A percentile compares a stretch with the other conserved stretches of the same genome.
These are phyloP conservation scores for Camillea tinctor DNA, from an alignment of 2,329 filamentous ascomycete species.

Conservation along the genomic window DNA sequence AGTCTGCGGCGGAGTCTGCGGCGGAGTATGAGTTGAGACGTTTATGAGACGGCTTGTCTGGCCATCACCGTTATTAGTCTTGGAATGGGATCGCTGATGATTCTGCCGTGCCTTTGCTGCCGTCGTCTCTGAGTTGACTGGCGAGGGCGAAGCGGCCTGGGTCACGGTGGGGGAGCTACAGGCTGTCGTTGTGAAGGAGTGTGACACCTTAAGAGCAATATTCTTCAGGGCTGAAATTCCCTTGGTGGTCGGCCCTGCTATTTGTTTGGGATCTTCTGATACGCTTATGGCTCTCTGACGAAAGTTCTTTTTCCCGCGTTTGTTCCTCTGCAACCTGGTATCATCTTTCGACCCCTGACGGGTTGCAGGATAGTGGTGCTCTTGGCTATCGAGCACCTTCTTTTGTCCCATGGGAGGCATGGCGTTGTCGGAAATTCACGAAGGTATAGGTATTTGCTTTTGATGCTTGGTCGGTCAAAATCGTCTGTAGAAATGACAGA, in stretches of 20 bases:
- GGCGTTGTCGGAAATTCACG: background rate
- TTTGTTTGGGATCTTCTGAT: background rate
- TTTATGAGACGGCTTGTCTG: background rate
- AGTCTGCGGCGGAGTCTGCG: conserved; percentile 2
- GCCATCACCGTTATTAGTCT: background rate
- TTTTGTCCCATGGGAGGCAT: background rate
- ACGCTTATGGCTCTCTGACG: background rate
- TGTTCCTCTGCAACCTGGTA: background rate
- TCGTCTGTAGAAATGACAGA: background rate
- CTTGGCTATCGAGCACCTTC: background rate
- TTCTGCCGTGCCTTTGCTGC: background rate
- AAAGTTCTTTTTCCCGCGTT: background rate
- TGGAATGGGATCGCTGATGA: no score
- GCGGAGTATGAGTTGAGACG: background rate
- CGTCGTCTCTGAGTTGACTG: background rate
- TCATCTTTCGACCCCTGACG: background rate
- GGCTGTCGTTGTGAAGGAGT: background rate
- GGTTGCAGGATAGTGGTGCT: background rate
- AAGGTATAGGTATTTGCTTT: background rate
- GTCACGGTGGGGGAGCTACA: background rate
- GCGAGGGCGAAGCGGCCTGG: background rate
- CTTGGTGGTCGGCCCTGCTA: background rate
- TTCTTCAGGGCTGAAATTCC: background rate
- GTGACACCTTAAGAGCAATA: background rate
- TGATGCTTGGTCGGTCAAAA: background rate